Evolutionary conservation across 139 green algal genomes (phyloP).

Genomic region (Coelastrella sp.): DNA sequence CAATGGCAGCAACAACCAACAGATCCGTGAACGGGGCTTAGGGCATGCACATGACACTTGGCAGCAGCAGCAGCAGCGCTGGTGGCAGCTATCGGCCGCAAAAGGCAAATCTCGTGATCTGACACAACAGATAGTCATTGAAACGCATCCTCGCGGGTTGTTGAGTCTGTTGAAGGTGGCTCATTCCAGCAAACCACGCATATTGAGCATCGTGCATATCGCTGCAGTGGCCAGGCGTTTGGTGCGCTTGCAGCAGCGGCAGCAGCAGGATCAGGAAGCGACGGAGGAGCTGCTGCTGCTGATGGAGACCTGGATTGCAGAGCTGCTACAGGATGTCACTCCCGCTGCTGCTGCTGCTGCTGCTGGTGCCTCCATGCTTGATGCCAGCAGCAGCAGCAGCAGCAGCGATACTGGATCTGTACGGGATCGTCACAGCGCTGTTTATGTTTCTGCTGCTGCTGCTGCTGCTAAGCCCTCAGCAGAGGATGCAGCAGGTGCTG

Average conservation of each 20-base stretch:
- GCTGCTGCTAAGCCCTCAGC: background rate
- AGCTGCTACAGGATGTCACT: background rate
- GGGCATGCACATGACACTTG: no score
- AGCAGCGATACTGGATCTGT: background rate
- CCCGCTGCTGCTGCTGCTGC: conserved; percentile 13
- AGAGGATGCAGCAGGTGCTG: background rate
- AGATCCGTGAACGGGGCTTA: no score
- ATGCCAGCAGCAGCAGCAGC: background rate
- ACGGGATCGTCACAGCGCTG: background rate
- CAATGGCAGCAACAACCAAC: background rate
- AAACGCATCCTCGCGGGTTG: no score
- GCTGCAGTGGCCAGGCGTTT: background rate
- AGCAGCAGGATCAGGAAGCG: background rate
- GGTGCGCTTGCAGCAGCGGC: conserved; percentile 12
- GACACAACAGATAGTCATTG: no score
- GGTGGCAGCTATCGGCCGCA: background rate
- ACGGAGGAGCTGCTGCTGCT: background rate
- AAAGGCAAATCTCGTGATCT: no score
- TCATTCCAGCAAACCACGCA: no score
- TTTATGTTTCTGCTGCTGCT: background rate
- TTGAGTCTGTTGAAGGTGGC: no score
- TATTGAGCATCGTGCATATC: background rate
- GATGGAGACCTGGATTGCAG: background rate
- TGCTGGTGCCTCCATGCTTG: background rate
- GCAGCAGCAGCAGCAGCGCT: background rate